phyloP scores from a whole-genome alignment of 768 basidiomycete species.

The Rickenella mellea region DNA sequence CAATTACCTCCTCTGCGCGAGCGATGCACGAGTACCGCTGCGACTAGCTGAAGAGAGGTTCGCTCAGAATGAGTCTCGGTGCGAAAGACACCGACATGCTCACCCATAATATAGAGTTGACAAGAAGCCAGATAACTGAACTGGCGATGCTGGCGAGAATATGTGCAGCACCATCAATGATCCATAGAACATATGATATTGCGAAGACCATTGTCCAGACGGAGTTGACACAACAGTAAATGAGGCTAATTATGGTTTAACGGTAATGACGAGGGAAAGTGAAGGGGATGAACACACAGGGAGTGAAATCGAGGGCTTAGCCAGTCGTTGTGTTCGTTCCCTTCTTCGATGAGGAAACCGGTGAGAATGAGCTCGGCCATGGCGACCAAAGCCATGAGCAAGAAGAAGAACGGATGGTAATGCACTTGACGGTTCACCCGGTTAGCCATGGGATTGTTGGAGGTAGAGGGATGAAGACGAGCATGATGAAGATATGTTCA shows the following conservation, averaged over 20 bases:
- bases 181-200: conserved; percentile 62
- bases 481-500: too few species aligned
- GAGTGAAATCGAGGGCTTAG: conserved; percentile 54
- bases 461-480: too few species aligned
- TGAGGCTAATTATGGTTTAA: conserved; percentile 27
- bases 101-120: conserved; percentile 64
- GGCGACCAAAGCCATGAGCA: conserved; percentile 54
- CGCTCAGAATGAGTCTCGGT: background rate
- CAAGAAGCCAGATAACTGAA: conserved; percentile 62
- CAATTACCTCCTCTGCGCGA: conserved; percentile 56
- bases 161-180: conserved; percentile 54
- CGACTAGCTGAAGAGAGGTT: conserved; percentile 40
- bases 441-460: too few species aligned
- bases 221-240: conserved; percentile 53
- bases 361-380: conserved; percentile 69
- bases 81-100: conserved; percentile 12
- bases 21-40: conserved; percentile 57
- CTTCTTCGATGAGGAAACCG: conserved; percentile 61
- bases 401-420: conserved; percentile 25
- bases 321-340: conserved; percentile 55
- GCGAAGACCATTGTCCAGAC: conserved; percentile 72
- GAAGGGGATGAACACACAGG: conserved; percentile 32
- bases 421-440: too few species aligned
- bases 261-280: background rate
- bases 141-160: conserved; percentile 70